A percentile compares a stretch with the other conserved stretches of the same genome.
phyloP scores from a whole-genome alignment of 495 filamentous ascomycete species.

The Elasticomyces elasticus region DNA sequence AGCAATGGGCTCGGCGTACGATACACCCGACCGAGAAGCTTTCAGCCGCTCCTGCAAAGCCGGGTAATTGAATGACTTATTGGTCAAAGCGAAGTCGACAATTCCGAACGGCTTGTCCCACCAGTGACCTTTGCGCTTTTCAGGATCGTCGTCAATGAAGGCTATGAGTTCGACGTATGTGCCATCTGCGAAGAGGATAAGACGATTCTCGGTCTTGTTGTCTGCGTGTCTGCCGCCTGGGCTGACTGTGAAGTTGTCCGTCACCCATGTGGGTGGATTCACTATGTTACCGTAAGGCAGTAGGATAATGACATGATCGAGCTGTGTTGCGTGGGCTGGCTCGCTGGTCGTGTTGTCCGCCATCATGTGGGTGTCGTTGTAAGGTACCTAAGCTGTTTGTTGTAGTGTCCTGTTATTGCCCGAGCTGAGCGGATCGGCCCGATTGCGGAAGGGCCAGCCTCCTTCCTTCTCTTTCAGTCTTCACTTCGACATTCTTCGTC shows the following conservation, averaged over 20 bases:
- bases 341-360: not conserved
- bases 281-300: conserved; percentile 36
- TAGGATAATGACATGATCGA: conserved; percentile 52
- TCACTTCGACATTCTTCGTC: too few relatives aligned
- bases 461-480: not conserved
- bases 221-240: conserved; percentile 45
- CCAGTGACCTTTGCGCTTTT: conserved; percentile 35
- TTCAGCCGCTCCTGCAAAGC: conserved; percentile 24
- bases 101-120: conserved; percentile 42
- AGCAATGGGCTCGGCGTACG: conserved; percentile 33
- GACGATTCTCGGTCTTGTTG: conserved; percentile 45
- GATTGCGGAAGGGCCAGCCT: too few relatives aligned
- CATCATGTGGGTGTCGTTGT: not conserved
- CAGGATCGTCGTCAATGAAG: conserved; percentile 42
- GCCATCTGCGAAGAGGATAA: conserved; percentile 47
- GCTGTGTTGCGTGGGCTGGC: conserved; percentile 15
- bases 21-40: conserved; percentile 26
- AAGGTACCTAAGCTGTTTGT: not conserved
- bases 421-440: too few relatives aligned
- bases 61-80: conserved; percentile 18
- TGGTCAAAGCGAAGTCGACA: conserved; percentile 47
- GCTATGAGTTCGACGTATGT: conserved; percentile 51
- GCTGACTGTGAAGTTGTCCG: conserved; percentile 43
- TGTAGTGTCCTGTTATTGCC: not conserved
- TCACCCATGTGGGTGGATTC: conserved; percentile 39